These are phyloP conservation scores for Stephanodiscus minutulus DNA, from an alignment of 108 stramenopile genomes.

Conservation along the genomic window DNA sequence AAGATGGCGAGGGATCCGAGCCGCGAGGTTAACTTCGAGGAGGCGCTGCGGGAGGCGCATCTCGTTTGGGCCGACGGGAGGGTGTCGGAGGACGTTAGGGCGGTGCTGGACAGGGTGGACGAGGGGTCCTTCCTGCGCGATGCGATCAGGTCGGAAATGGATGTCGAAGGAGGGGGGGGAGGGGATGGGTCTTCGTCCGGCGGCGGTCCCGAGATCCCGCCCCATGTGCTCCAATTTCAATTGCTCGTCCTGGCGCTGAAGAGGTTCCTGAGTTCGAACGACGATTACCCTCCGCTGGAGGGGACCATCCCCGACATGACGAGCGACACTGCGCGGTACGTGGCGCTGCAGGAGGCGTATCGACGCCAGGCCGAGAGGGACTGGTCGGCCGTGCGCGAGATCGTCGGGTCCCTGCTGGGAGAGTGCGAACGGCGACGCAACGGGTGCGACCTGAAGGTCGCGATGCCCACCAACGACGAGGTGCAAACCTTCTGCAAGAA, in stretches of 20 bases:
- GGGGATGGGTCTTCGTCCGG: not conserved
- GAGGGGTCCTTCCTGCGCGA: slow-evolving; percentile 30
- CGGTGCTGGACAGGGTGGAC: slow-evolving; percentile 40
- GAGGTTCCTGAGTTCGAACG: slow-evolving; percentile 53
- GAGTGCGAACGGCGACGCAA: slow-evolving; percentile 27
- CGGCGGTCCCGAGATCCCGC: not conserved
- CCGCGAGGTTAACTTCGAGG: slow-evolving; percentile 85
- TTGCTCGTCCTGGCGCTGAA: slow-evolving; percentile 54
- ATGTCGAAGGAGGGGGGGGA: slow-evolving; percentile 9
- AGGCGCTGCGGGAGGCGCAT: slow-evolving; percentile 83
- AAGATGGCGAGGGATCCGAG: slow-evolving; percentile 58
- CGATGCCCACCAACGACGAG: slow-evolving; percentile 61
- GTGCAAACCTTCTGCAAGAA: slow-evolving; percentile 77
- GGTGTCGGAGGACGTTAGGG: slow-evolving; percentile 50
- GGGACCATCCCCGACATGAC: slow-evolving; percentile 96
- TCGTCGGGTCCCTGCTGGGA: slow-evolving; percentile 19
- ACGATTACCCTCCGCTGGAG: slow-evolving; percentile 77
- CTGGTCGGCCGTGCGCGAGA: slow-evolving; percentile 38
- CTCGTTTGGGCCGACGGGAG: slow-evolving; percentile 76
- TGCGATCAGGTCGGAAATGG: slow-evolving; percentile 16
- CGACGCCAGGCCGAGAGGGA: slow-evolving; percentile 70
- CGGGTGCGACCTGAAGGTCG: slow-evolving; percentile 7
- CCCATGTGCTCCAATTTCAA: slow-evolving; percentile 39
- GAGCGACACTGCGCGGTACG: slow-evolving; percentile 77
- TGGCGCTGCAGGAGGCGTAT: slow-evolving; percentile 84